Evolutionary conservation across 2,329 filamentous ascomycete genomes (phyloP).

Genomic region (Immersiporthe knoxdaviesiana): DNA sequence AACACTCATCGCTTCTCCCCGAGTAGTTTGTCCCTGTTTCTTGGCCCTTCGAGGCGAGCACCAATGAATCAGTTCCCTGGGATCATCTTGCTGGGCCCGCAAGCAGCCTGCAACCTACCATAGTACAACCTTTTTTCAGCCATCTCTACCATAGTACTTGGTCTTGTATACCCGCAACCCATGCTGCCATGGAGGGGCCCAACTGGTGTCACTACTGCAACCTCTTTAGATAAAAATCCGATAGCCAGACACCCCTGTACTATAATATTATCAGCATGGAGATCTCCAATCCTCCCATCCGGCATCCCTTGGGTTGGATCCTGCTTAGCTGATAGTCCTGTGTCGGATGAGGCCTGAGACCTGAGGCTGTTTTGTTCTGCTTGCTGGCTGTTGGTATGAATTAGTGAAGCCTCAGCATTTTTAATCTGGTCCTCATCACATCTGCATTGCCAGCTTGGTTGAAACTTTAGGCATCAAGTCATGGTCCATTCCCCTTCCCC

Average conservation of each 20-base stretch:
- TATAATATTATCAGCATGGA: not conserved
- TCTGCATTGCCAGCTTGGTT: not conserved
- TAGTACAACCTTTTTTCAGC: not conserved
- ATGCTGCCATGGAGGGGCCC: not conserved
- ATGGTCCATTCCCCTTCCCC: no score
- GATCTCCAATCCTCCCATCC: not conserved
- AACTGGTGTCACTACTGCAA: slow-evolving; percentile 1
- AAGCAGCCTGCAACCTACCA: not conserved
- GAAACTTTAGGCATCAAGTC: not conserved
- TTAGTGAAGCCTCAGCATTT: not conserved
- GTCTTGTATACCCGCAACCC: not conserved
- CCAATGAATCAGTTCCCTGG: not conserved
- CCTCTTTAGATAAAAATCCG: not conserved
- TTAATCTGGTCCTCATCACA: not conserved
- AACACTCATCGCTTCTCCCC: not conserved
- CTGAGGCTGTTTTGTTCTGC: not conserved
- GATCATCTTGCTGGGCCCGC: not conserved
- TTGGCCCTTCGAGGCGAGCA: not conserved
- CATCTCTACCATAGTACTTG: not conserved
- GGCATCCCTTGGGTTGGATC: not conserved
- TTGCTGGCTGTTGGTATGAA: not conserved
- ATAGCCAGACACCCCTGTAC: not conserved
- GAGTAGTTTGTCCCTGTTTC: not conserved
- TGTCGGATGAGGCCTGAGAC: not conserved
- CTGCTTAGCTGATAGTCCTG: not conserved